A percentile compares a stretch with the other conserved stretches of the same genome.
Evolutionary conservation across 139 green algal species (phyloP).

Genomic region (Spirogloea muscicola): DNA sequence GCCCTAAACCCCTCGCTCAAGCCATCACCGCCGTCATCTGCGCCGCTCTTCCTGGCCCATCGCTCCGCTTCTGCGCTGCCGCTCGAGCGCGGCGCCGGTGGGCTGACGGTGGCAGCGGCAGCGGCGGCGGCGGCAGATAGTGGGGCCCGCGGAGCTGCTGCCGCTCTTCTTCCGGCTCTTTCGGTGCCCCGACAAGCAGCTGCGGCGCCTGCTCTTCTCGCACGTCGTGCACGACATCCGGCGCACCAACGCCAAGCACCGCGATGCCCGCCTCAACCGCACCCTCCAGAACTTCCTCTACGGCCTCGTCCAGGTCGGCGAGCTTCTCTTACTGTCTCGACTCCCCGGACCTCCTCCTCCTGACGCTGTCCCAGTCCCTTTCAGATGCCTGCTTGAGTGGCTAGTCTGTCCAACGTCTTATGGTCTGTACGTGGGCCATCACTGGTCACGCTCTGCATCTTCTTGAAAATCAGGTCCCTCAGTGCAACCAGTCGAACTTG

Average conservation of each 20-base stretch:
- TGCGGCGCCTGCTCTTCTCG: conserved; percentile 77
- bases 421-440: too few species aligned
- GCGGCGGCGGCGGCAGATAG: conserved; percentile 18
- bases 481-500: too few species aligned
- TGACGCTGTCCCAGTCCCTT: too few species aligned
- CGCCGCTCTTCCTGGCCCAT: too few species aligned
- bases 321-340: not conserved
- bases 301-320: conserved; percentile 55
- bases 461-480: too few species aligned
- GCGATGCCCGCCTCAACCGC: conserved; percentile 82
- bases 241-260: conserved; percentile 68
- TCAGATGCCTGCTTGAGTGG: too few species aligned
- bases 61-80: too few species aligned
- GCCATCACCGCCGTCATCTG: too few species aligned
- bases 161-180: conserved; percentile 95
- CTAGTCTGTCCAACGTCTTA: too few species aligned
- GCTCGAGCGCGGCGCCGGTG: not conserved
- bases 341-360: conserved; percentile 19
- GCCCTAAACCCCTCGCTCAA: too few species aligned
- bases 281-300: conserved; percentile 82
- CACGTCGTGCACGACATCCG: conserved; percentile 79
- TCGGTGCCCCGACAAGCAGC: conserved; percentile 81
- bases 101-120: conserved; percentile 6
- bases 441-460: too few species aligned
- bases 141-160: conserved; percentile 64